Percentiles rank a stretch among this genome's conserved stretches.
Conservation (phyloP, 495 filamentous ascomycete species). For the Trichoderma reesei region DNA sequence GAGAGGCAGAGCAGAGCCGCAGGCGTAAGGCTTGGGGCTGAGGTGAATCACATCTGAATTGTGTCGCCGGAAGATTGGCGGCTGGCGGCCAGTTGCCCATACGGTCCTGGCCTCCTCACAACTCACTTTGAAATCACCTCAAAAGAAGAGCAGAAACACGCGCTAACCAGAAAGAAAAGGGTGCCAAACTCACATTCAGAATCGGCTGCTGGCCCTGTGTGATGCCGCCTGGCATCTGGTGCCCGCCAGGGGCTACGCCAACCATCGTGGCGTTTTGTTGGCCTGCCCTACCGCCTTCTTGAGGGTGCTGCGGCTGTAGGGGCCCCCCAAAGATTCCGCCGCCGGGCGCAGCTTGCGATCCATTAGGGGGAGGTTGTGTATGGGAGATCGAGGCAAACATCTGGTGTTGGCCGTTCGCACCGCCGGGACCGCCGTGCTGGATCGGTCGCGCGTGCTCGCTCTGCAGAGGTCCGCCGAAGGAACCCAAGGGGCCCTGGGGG, state of each 20-base stretch:
- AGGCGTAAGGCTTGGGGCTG: no score
- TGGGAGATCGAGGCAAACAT: constrained; percentile 48
- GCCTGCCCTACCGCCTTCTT: constrained; percentile 24
- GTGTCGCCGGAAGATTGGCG: no score
- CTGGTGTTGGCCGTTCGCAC: constrained; percentile 47
- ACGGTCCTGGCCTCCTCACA: background rate
- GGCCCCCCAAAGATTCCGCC: constrained; percentile 37
- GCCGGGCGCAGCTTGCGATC: constrained; percentile 27
- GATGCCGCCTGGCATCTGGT: constrained; percentile 34
- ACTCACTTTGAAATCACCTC: background rate
- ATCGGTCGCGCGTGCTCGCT: constrained; percentile 46
- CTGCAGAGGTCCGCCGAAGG: constrained; percentile 60
- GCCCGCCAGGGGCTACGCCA: constrained; percentile 17
- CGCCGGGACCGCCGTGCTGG: constrained; percentile 55
- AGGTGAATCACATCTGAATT: background rate
- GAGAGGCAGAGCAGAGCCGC: no score
- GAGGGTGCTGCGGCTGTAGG: constrained; percentile 31
- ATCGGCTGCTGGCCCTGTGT: constrained; percentile 92
- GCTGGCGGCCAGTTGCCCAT: background rate
- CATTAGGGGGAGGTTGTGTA: constrained; percentile 31
- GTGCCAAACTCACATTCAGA: constrained; percentile 58
- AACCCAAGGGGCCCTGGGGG: constrained; percentile 49
- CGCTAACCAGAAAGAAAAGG: background rate
- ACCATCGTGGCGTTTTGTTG: constrained; percentile 39
- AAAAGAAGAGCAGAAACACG: background rate